These are phyloP conservation scores for Candida vaughaniae DNA, from an alignment of 805 yeast species.

Conservation along the genomic window DNA sequence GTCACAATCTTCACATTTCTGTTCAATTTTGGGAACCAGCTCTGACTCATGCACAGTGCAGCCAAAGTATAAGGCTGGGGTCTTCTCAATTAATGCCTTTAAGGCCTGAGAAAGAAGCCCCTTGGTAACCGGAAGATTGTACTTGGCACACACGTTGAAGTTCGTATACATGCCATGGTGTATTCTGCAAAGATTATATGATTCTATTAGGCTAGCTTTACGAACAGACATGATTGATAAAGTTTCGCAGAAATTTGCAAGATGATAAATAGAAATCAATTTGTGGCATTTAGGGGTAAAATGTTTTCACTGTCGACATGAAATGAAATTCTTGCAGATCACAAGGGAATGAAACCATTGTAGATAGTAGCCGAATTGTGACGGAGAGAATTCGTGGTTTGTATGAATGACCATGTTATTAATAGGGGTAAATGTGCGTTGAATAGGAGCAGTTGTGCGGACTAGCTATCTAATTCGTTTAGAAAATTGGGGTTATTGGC, in stretches of 20 bases:
- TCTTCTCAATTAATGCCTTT: slow-evolving; percentile 12
- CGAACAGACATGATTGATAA: no score
- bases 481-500: slow-evolving; percentile 81
- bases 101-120: slow-evolving; percentile 21
- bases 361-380: no score
- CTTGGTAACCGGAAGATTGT: slow-evolving; percentile 13
- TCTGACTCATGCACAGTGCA: not conserved
- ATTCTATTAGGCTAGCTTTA: slow-evolving; percentile 1
- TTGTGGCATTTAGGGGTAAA: no score
- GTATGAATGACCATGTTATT: no score
- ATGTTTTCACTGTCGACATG: no score
- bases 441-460: no score
- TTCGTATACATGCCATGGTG: slow-evolving; percentile 16
- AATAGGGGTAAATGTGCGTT: no score
- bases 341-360: no score
- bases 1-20: slow-evolving; percentile 12
- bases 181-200: slow-evolving; percentile 8
- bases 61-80: slow-evolving; percentile 16
- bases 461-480: slow-evolving; percentile 49
- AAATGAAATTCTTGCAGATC: no score
- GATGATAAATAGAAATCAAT: no score
- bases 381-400: no score
- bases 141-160: slow-evolving; percentile 23
- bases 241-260: slow-evolving; percentile 2
- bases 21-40: not conserved